Percentiles rank a stretch among this genome's conserved stretches.
Evolutionary conservation across 148 eudicot species (phyloP).

Genomic region (Rhododendron griersonianum): DNA sequence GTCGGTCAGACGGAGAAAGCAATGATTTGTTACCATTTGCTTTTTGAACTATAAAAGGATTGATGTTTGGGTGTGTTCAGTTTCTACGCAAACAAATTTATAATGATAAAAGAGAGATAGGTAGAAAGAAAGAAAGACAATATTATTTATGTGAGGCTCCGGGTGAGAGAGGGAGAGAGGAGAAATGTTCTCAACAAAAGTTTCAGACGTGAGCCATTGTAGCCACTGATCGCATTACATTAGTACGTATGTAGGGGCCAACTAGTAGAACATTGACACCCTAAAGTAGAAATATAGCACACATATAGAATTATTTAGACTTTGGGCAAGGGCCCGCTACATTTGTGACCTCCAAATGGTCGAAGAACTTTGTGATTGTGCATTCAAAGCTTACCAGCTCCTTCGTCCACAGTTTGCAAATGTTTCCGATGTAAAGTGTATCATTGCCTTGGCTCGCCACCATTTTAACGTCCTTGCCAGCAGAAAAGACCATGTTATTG

Average conservation of each 20-base stretch:
- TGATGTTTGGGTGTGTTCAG: background rate
- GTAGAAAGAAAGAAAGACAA: background rate
- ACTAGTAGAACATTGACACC: background rate
- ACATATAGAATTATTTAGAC: background rate
- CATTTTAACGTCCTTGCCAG: conserved; percentile 17
- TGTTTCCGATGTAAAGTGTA: conserved; percentile 33
- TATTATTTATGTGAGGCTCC: background rate
- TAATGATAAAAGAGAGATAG: background rate
- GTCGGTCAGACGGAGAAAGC: background rate
- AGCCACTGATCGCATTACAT: background rate
- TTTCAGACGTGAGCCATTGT: background rate
- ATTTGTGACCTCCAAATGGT: background rate
- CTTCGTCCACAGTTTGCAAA: conserved; percentile 33
- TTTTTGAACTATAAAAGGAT: background rate
- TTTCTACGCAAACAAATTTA: background rate
- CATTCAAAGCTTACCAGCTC: conserved; percentile 21
- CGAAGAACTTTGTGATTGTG: background rate
- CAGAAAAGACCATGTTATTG: conserved; percentile 11
- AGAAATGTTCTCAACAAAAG: background rate
- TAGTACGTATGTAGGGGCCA: background rate
- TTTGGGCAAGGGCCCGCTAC: background rate
- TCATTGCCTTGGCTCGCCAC: conserved; percentile 25
- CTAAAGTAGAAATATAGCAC: background rate
- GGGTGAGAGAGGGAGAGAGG: background rate
- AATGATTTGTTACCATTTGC: background rate